Base-by-base conservation (phyloP, 805 yeast genomes). In the Clavispora carvajalis region DNA sequence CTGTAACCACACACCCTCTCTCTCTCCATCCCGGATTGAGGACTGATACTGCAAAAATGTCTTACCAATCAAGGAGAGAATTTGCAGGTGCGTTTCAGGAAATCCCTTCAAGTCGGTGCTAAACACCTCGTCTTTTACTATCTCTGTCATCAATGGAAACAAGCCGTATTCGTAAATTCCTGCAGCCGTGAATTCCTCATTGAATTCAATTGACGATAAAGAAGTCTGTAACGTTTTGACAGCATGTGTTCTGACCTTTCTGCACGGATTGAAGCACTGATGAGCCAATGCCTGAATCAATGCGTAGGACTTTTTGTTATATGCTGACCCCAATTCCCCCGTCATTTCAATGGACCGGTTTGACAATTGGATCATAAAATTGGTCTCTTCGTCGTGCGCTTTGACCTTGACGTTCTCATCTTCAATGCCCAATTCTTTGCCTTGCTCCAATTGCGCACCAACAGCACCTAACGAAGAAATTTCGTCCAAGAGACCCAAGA, bases 221-320 rank as follows among this genome's bases (percentile, higher is more conserved):
- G 74, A 63, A 5, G 68, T 62, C 44, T 84, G 85, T 38, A 90
- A 69, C 0, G 76, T 60, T 16, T 71, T 70, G 31, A 88, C 61
- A 0, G 95, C 90, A 58, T 73, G 77, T 0, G 74, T 60, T 29
- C 95, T 68, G 9, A 89, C 67, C 54, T 85, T 89, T 21, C 86
- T 69, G 57, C 95, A 86, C 15, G 96, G 95, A 53, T 89, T 89
- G 57, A 84, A 74, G 57, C 96, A 85, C 58, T 90, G 96, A 53
- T 85, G 91, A 0, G 93, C 88, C 39, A 89, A 69, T 0, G 95
- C 95, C 55, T 87, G 91, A 22, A 85, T 69, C 45, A 86, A 67
- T 1, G 95, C 83, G 48, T 74, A 75, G 50, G 78, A 67, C 16
- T 64, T 51, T 36, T 61, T 65, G 37, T 61, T 55, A 4, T 59